A percentile compares a stretch with the other conserved stretches of the same genome.
Conservation (phyloP, 176 grass and related monocot species). For the Aegilops tauschii region DNA sequence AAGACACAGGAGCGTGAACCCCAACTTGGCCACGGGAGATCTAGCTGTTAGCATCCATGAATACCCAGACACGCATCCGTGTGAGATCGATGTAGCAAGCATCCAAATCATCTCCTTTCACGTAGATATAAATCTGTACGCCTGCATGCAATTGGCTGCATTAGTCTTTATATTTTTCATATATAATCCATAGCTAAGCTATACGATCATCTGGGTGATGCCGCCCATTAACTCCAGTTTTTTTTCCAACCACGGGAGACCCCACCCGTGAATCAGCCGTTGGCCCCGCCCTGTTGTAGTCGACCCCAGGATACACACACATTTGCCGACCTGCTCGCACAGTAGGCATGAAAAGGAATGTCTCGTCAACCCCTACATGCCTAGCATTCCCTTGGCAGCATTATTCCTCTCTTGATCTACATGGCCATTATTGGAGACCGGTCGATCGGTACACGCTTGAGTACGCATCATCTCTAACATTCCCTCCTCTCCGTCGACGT, state of each 20-base stretch:
- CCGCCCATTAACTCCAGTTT: background rate
- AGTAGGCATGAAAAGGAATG: background rate
- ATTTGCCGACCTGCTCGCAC: background rate
- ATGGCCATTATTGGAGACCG: conserved; percentile 1
- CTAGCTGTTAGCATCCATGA: background rate
- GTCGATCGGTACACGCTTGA: conserved; percentile 8
- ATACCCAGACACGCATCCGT: background rate
- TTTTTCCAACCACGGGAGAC: background rate
- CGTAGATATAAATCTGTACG: background rate
- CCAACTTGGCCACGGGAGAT: background rate
- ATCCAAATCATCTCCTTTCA: background rate
- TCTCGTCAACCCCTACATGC: background rate
- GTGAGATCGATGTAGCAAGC: background rate
- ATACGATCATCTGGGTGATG: background rate
- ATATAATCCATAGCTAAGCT: background rate
- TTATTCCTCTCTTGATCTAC: background rate
- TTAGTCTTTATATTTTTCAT: background rate
- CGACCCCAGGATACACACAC: background rate
- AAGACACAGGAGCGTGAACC: background rate
- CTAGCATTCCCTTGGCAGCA: too few species aligned
- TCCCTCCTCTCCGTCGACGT: background rate
- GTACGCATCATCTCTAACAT: conserved; percentile 17
- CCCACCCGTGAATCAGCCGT: conserved; percentile 13
- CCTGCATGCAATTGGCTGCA: background rate
- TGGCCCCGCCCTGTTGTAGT: background rate